Evolutionary conservation across 129 eudicot genomes (phyloP).

Genomic region (Mikania micrantha): DNA sequence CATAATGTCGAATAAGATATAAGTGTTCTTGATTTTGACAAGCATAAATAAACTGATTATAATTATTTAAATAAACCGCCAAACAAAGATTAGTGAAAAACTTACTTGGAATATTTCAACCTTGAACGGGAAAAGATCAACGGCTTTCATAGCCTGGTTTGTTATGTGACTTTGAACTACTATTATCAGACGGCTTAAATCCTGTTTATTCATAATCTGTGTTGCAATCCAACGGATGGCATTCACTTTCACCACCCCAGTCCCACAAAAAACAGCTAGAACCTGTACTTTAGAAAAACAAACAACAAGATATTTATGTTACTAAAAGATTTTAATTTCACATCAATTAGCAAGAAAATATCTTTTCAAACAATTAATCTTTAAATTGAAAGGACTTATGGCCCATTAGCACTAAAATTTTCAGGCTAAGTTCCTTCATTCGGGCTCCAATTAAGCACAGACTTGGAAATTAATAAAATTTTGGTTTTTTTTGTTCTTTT

Average conservation of each 20-base stretch:
- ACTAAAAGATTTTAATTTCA: neutral
- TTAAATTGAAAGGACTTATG: neutral
- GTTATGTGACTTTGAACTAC: constrained; percentile 64
- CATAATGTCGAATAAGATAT: neutral
- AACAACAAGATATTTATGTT: neutral
- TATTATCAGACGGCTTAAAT: constrained; percentile 52
- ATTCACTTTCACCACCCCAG: constrained; percentile 52
- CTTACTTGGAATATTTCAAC: constrained; percentile 77
- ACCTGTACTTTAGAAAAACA: constrained; percentile 39
- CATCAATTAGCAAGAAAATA: neutral
- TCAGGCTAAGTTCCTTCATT: neutral
- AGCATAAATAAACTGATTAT: neutral
- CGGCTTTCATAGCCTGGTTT: constrained; percentile 60
- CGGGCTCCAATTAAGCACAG: neutral
- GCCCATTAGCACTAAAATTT: neutral
- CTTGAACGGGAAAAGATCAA: constrained; percentile 51
- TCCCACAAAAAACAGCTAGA: constrained; percentile 56
- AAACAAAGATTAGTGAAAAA: constrained; percentile 4
- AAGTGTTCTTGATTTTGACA: neutral
- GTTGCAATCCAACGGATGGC: constrained; percentile 48
- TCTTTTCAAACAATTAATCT: neutral
- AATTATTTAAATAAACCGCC: neutral
- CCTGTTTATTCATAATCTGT: constrained; percentile 50
- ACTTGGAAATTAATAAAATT: neutral
- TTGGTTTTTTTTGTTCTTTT: no score